Percentiles rank a stretch among this genome's conserved stretches.
Conservation (phyloP, 108 stramenopile species). For the Skeletonema marinoi region DNA sequence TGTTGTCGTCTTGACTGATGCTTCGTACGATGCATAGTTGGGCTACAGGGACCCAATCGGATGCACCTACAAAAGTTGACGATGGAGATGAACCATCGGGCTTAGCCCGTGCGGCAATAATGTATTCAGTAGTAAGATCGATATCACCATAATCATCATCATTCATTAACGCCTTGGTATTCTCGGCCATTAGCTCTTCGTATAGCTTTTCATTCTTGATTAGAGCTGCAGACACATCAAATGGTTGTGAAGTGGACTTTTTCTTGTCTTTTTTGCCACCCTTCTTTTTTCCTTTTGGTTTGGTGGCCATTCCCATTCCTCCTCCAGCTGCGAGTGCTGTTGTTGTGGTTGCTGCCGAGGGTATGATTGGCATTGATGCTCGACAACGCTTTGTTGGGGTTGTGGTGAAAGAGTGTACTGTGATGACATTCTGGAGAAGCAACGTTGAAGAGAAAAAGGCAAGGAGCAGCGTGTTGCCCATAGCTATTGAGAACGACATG, state of each 20-base stretch:
- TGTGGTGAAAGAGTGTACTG: not conserved
- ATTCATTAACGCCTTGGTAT: constrained; percentile 47
- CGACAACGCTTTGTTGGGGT: not conserved
- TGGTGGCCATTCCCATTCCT: constrained; percentile 35
- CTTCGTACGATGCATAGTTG: constrained; percentile 59
- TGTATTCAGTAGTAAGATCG: constrained; percentile 57
- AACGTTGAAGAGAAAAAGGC: not conserved
- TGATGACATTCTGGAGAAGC: not conserved
- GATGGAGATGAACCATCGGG: not conserved
- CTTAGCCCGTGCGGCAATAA: constrained; percentile 62
- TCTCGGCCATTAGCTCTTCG: constrained; percentile 54
- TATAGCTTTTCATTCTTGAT: constrained; percentile 70
- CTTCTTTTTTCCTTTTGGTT: constrained; percentile 31
- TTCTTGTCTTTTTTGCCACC: constrained; percentile 32
- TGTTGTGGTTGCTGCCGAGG: not conserved
- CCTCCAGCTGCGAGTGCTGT: not conserved
- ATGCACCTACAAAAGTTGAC: constrained; percentile 19
- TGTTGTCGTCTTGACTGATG: constrained; percentile 25
- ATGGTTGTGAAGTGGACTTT: constrained; percentile 32
- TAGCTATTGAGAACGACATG: not conserved
- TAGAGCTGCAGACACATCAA: constrained; percentile 66
- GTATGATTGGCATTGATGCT: not conserved
- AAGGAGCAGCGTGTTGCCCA: not conserved
- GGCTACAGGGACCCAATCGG: constrained; percentile 86
- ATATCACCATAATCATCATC: constrained; percentile 24